Evolutionary conservation across 2,329 filamentous ascomycete genomes (phyloP).

Genomic region (Ophiostoma pallidulum): DNA sequence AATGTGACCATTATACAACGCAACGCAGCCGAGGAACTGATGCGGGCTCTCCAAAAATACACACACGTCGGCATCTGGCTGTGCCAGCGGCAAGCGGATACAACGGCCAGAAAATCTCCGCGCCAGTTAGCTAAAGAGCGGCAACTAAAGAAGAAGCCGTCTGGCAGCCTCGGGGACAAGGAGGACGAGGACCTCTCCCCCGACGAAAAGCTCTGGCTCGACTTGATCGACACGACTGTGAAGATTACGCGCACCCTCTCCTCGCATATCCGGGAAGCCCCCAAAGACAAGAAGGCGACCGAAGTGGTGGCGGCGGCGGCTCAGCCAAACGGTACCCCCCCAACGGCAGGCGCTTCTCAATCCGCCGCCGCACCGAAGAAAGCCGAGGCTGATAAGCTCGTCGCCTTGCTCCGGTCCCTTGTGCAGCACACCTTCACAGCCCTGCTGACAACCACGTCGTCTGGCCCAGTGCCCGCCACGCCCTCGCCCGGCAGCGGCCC

Average conservation of each 20-base stretch:
- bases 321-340: background rate
- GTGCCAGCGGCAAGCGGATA: conserved; percentile 75
- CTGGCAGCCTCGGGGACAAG: conserved; percentile 42
- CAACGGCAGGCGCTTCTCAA: background rate
- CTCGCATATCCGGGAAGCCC: conserved; percentile 35
- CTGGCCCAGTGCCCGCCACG: background rate
- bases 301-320: background rate
- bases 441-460: conserved; percentile 48
- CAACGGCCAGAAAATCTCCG: conserved; percentile 27
- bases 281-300: conserved; percentile 17
- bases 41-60: conserved; percentile 78
- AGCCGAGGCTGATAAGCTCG: conserved; percentile 50
- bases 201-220: conserved; percentile 51
- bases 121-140: background rate
- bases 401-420: conserved; percentile 60
- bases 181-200: conserved; percentile 36
- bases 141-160: conserved; percentile 15
- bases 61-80: conserved; percentile 91
- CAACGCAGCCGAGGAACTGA: conserved; percentile 61
- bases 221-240: conserved; percentile 50
- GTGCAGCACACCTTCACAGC: conserved; percentile 90
- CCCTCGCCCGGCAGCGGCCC: background rate
- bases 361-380: no score
- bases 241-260: conserved; percentile 57
- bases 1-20: conserved; percentile 13